A percentile compares a stretch with the other conserved stretches of the same genome.
These are phyloP conservation scores for Magnolia officinalis DNA, from an alignment of 164 flowering plant genomes.

Conservation along the genomic window DNA sequence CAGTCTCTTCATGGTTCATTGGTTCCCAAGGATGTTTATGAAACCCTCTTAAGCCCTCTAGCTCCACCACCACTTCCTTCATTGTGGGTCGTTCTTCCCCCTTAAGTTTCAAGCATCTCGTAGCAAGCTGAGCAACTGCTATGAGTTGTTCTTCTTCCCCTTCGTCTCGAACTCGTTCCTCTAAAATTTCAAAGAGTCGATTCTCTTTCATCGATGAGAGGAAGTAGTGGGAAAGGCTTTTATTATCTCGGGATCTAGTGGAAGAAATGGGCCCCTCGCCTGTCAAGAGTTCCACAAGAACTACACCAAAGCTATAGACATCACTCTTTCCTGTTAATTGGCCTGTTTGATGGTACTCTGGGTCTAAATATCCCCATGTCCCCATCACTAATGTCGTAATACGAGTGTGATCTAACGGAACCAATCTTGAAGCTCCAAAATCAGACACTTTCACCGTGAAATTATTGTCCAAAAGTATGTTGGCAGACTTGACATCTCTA, in stretches of 20 bases:
- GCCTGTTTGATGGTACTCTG: neutral
- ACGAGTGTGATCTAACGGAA: neutral
- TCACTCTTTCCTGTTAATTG: conserved; percentile 4
- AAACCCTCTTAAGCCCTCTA: neutral
- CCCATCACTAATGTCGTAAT: neutral
- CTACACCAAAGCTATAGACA: conserved; percentile 7
- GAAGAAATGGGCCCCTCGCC: conserved; percentile 46
- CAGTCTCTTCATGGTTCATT: too few species aligned
- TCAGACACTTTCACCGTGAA: neutral
- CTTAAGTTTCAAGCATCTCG: neutral
- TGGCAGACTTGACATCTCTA: conserved; percentile 5
- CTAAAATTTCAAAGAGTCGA: conserved; percentile 34
- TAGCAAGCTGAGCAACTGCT: neutral
- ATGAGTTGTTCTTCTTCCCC: neutral
- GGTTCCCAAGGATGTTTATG: neutral
- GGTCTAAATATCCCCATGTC: neutral
- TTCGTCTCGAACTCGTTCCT: neutral
- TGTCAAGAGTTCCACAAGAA: conserved; percentile 22
- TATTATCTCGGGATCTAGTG: conserved; percentile 37
- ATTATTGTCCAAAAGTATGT: conserved; percentile 2
- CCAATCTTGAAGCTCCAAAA: conserved; percentile 7
- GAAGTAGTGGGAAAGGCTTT: conserved; percentile 36
- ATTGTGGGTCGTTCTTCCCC: neutral
- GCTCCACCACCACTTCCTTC: neutral
- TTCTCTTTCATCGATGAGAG: conserved; percentile 24